Base-by-base conservation (phyloP, 2,329 filamentous ascomycete species). In the Fusarium sp. region DNA sequence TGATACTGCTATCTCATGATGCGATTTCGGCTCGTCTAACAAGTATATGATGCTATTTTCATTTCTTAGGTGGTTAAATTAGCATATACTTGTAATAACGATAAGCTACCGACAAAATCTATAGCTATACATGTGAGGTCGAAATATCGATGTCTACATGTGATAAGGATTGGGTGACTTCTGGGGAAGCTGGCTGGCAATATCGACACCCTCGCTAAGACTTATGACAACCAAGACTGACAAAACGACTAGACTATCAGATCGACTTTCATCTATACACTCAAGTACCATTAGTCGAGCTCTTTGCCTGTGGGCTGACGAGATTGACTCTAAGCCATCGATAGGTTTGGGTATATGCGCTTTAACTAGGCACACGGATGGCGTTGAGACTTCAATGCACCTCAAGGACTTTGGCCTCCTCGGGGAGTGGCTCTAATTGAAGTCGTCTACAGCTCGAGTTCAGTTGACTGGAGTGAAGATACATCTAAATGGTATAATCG, bases 61-160 rank as follows among this genome's bases (percentile, higher is more conserved):
- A 4, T 48, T n/a, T 16, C 15, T 18, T 48, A 10, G 45, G 45
- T 10, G 15, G 7, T 10, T 1, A 31, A 12, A 7, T n/a, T n/a
- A n/a, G 29, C 39, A 48, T 48, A 39, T 48, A 39, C 39, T 35
- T 48, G 1, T 10, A 14, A 21, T 4, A 18, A 35, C 1, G 8
- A 19, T 27, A 48, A 41, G 19, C 0, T 39, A 2, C 4, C 19
- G 14, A 16, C 0, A 15, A 3, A 18, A 2, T 27, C 14, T 39
- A 0, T 19, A 41, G 49, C 19, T 3, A 18, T 35, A 41, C 25
- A n/a, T 54, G 35, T 29, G 49, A 54, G 35, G 25, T n/a, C 21
- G 19, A 29, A 21, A 10, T 39, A 39, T 7, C 2, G 49, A 37
- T 52, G 33, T 38, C 33, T n/a, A 27, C 23, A n/a, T 39, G 33